A percentile compares a stretch with the other conserved stretches of the same genome.
phyloP scores from a whole-genome alignment of 2,329 filamentous ascomycete species.

The Chaetoscypha palmicola region DNA sequence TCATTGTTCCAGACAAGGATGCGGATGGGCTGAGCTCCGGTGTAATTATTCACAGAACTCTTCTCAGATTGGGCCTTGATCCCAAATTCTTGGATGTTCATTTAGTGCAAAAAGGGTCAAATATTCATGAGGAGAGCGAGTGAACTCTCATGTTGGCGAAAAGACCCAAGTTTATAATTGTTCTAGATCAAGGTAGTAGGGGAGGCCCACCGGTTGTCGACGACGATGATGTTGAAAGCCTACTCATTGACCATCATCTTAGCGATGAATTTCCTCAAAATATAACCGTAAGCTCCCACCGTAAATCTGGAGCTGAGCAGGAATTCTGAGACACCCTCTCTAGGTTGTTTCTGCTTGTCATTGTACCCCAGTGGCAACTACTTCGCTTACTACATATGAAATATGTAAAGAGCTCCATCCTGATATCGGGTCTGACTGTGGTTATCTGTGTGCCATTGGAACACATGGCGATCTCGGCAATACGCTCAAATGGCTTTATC shows the following conservation, averaged over 20 bases:
- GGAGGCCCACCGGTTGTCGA: slow-evolving; percentile 47
- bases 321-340: too few species aligned
- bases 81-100: slow-evolving; percentile 48
- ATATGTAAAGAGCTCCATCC: slow-evolving; percentile 53
- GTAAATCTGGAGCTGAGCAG: too few species aligned
- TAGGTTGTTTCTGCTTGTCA: slow-evolving; percentile 55
- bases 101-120: slow-evolving; percentile 52
- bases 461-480: slow-evolving; percentile 62
- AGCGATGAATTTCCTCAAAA: slow-evolving; percentile 49
- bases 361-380: slow-evolving; percentile 59
- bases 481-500: slow-evolving; percentile 56
- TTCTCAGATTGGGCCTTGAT: slow-evolving; percentile 51
- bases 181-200: slow-evolving; percentile 59
- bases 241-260: slow-evolving; percentile 60
- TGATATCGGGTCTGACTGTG: slow-evolving; percentile 41
- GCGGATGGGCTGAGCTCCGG: slow-evolving; percentile 61
- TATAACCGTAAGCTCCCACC: slow-evolving; percentile 16
- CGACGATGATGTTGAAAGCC: slow-evolving; percentile 37
- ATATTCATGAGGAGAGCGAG: slow-evolving; percentile 48
- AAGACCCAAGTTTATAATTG: slow-evolving; percentile 50
- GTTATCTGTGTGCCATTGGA: slow-evolving; percentile 57
- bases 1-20: slow-evolving; percentile 64
- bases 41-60: slow-evolving; percentile 53
- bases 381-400: slow-evolving; percentile 55
- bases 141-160: slow-evolving; percentile 43